A percentile compares a stretch with the other conserved stretches of the same genome.
Evolutionary conservation across 306 rosid genomes (phyloP).

Genomic region (Malus sieversii): DNA sequence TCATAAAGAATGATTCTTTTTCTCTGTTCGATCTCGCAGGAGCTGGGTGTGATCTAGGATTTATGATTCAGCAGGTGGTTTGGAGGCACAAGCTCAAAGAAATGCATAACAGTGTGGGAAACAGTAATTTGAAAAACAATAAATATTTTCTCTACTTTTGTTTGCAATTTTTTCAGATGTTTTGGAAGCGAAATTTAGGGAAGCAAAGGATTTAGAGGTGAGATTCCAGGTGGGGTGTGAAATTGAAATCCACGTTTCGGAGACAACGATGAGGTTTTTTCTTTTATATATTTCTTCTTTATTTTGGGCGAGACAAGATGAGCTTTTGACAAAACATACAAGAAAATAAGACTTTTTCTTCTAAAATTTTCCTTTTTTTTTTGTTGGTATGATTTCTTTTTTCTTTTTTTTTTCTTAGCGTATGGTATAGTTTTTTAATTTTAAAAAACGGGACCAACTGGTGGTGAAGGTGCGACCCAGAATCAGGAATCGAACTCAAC

Average conservation of each 20-base stretch:
- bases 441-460: too few species aligned
- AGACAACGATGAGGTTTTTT: background rate
- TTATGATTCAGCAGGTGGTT: conserved; percentile 2
- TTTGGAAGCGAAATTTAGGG: background rate
- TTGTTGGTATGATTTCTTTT: too few species aligned
- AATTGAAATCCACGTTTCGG: conserved; percentile 11
- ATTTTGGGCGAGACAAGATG: background rate
- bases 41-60: conserved; percentile 2
- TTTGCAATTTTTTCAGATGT: background rate
- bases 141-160: background rate
- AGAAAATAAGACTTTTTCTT: background rate
- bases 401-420: too few species aligned
- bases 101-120: background rate
- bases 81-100: background rate
- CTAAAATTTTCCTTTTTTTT: background rate
- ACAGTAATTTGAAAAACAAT: background rate
- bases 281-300: background rate
- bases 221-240: background rate
- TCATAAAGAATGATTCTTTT: background rate
- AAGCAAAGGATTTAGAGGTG: conserved; percentile 2
- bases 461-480: too few species aligned
- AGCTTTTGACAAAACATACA: background rate
- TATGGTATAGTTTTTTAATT: too few species aligned
- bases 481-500: too few species aligned
- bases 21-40: background rate